Evolutionary conservation across 1,139 yeast species (phyloP), one percentile per base, ranked within the genome.

Genomic region (Candida sojae): DNA sequence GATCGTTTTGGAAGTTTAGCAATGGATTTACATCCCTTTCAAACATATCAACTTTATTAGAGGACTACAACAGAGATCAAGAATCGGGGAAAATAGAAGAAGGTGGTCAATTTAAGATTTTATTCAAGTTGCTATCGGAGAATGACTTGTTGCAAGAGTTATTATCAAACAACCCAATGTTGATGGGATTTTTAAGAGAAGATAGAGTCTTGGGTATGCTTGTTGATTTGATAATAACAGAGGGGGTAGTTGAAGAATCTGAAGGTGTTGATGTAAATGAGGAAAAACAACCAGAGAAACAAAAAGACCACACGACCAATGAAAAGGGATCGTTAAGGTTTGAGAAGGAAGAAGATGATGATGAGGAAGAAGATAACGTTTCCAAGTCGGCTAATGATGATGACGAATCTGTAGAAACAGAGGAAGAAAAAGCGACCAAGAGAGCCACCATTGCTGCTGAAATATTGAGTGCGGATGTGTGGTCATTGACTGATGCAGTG

Each of bases 401-500:
- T n/a, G 66, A 63, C 1, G 65, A 64, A 4, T 67, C 60, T 11
- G 59, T 57, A 9, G 79, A 74, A 57, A 66, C 75, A 6, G 67
- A 63, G 10, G 83, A 80, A 47, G 88, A 85, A 55, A 73, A 70
- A 21, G 82, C 81, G 49, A 75, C 81, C 13, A 78, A 92, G 55
- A 78, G 90, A 59, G 95, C 97, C 4, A 87, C 91, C 47, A 80
- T 92, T 53, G 93, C 97, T 4, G 89, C 97, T 1, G 99, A 95
- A 63, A 86, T 93, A 40, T 74, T 93, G 39, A 83, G 93, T 48
- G 91, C 96, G 4, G 98, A 93, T 62, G 95, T 91, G 6, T 93
- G 97, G 97, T 88, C 96, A 4, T 76, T 95, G 35, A 88, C 97
- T 4, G 97, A 93, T 58, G 85, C 96, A 0, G 85, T 93, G 44